phyloP scores from a whole-genome alignment of 805 yeast genomes.

The Sungouiella blattae region DNA sequence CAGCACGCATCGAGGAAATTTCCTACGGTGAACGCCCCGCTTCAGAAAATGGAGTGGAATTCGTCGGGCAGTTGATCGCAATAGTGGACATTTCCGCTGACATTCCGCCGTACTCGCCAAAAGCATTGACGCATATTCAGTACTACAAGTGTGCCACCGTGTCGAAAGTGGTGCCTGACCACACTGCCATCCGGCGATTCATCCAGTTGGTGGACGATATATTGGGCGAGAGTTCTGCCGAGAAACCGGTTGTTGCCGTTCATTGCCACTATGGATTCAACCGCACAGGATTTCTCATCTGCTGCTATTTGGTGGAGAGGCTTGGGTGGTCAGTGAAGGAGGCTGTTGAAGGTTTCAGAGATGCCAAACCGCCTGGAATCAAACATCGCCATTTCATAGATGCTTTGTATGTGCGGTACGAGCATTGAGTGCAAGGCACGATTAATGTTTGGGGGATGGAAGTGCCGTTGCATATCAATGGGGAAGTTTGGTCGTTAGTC shows the following conservation, averaged over 20 bases:
- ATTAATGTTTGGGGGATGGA: too few species aligned
- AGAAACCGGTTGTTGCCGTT: constrained; percentile 49
- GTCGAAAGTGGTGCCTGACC: constrained; percentile 71
- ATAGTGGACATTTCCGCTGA: constrained; percentile 69
- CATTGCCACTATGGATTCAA: constrained; percentile 85
- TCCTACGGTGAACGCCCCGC: constrained; percentile 28
- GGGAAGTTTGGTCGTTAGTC: too few species aligned
- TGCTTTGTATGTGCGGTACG: constrained; percentile 65
- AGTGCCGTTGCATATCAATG: too few species aligned
- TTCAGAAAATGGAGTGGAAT: constrained; percentile 20
- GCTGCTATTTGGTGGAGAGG: constrained; percentile 62
- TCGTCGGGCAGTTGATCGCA: constrained; percentile 44
- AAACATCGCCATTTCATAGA: constrained; percentile 76
- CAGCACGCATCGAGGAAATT: constrained; percentile 45
- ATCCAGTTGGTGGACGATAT: constrained; percentile 51
- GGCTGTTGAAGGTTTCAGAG: constrained; percentile 57
- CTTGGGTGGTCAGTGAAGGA: constrained; percentile 58
- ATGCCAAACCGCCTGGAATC: constrained; percentile 66
- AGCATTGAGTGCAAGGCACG: too few species aligned
- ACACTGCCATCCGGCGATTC: constrained; percentile 53
- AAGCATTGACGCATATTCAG: constrained; percentile 46
- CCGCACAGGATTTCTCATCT: constrained; percentile 70
- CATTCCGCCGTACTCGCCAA: constrained; percentile 68
- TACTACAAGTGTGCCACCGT: constrained; percentile 76
- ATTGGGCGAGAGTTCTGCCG: constrained; percentile 17